Percentiles rank a stretch among this genome's conserved stretches.
phyloP scores from a whole-genome alignment of 129 eudicot species.

The Solidago caesia region DNA sequence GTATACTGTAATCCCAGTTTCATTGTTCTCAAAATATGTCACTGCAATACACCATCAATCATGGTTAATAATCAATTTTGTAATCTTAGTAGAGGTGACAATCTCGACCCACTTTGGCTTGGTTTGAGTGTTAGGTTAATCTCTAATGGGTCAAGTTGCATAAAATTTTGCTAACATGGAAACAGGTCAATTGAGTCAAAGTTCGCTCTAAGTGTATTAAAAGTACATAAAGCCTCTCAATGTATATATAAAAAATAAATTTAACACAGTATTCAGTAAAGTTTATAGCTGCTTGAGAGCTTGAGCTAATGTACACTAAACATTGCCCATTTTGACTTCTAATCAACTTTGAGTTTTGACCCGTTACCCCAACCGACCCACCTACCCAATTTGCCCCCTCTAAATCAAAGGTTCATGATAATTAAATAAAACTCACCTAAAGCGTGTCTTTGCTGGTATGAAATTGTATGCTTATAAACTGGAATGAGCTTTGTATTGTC shows the following conservation, averaged over 20 bases:
- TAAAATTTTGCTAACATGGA: neutral
- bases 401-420: neutral
- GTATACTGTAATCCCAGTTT: constrained; percentile 32
- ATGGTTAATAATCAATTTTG: neutral
- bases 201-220: neutral
- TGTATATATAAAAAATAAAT: neutral
- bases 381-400: neutral
- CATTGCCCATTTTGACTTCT: neutral
- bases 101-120: neutral
- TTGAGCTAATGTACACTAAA: no score
- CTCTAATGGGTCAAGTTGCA: neutral
- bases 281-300: no score
- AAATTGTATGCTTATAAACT: constrained; percentile 44
- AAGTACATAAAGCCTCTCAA: neutral
- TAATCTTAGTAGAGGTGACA: neutral
- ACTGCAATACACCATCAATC: constrained; percentile 20
- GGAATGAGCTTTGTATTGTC: constrained; percentile 72
- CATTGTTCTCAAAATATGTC: constrained; percentile 35
- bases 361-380: neutral
- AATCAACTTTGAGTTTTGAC: neutral
- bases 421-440: constrained; percentile 47
- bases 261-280: neutral
- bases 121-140: neutral
- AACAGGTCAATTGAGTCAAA: neutral
- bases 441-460: constrained; percentile 89